A percentile compares a stretch with the other conserved stretches of the same genome.
Conservation (phyloP, 202 grass and related monocot genomes). For the Setaria italica region DNA sequence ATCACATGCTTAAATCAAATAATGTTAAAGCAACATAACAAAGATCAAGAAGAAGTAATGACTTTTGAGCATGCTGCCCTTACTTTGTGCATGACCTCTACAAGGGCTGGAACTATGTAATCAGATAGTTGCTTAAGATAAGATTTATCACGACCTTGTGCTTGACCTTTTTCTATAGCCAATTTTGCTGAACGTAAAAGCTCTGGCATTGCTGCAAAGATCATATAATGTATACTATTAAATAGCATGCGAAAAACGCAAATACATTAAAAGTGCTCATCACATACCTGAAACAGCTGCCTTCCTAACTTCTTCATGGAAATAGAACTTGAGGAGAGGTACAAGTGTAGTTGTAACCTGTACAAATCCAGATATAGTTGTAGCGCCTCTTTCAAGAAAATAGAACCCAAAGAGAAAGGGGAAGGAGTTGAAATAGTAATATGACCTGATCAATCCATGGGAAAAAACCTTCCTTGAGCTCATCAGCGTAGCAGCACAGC, state of each 20-base stretch:
- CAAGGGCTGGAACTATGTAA: conserved; percentile 84
- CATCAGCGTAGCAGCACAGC: conserved; percentile 77
- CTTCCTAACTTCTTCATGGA: conserved; percentile 89
- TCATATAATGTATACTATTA: conserved; percentile 27
- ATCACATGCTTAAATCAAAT: conserved; percentile 42
- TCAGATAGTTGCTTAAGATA: conserved; percentile 84
- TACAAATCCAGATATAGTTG: conserved; percentile 44
- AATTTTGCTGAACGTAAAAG: conserved; percentile 79
- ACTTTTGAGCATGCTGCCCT: conserved; percentile 35
- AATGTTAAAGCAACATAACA: conserved; percentile 36
- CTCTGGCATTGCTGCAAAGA: conserved; percentile 77
- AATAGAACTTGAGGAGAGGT: conserved; percentile 91
- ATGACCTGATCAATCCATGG: conserved; percentile 94
- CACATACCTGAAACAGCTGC: conserved; percentile 73
- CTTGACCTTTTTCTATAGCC: conserved; percentile 74
- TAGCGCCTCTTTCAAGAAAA: conserved; percentile 25
- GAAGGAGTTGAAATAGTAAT: not conserved
- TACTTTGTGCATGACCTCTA: conserved; percentile 90
- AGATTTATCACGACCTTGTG: conserved; percentile 70
- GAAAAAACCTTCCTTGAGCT: conserved; percentile 89
- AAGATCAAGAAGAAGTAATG: conserved; percentile 21
- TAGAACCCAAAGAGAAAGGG: not conserved
- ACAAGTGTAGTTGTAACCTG: conserved; percentile 86
- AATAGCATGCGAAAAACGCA: conserved; percentile 19
- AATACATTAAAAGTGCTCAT: conserved; percentile 12